These are phyloP conservation scores for Ascoidea rubescens DNA, from an alignment of 805 yeast genomes.

Conservation along the genomic window DNA sequence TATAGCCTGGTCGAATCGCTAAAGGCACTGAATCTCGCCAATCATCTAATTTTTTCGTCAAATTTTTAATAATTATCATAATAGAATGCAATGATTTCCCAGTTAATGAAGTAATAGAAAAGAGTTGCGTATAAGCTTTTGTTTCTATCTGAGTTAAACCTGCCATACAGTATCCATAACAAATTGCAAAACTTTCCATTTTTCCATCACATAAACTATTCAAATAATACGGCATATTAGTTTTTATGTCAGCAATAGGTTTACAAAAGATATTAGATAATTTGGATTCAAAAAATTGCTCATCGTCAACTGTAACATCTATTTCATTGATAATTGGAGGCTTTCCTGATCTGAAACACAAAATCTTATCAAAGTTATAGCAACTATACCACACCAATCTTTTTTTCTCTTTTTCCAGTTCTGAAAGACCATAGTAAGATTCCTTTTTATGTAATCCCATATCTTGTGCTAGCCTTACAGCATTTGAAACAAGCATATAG, in stretches of 20 bases:
- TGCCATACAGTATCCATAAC: background rate
- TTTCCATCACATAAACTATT: background rate
- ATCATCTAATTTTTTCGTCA: background rate
- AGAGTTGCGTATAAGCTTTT: constrained; percentile 1
- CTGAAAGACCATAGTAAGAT: constrained; percentile 22
- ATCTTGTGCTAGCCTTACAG: constrained; percentile 40
- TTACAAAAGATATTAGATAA: too few species aligned
- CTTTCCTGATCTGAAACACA: constrained; percentile 31
- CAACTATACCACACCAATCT: constrained; percentile 37
- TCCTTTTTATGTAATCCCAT: constrained; percentile 43
- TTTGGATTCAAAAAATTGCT: constrained; percentile 9
- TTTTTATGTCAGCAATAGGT: too few species aligned
- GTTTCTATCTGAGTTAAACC: background rate
- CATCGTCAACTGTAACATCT: constrained; percentile 24
- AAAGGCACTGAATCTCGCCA: background rate
- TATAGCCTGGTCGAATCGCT: background rate
- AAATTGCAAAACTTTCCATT: background rate
- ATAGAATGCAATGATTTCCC: background rate
- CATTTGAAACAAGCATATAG: constrained; percentile 27
- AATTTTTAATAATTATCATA: background rate
- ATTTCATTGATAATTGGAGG: constrained; percentile 29
- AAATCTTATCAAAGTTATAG: constrained; percentile 31
- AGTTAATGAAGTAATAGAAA: constrained; percentile 1
- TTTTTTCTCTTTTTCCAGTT: constrained; percentile 23
- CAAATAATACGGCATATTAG: too few species aligned